Evolutionary conservation across 805 yeast species (phyloP).

Genomic region (Pichia ethanolica): DNA sequence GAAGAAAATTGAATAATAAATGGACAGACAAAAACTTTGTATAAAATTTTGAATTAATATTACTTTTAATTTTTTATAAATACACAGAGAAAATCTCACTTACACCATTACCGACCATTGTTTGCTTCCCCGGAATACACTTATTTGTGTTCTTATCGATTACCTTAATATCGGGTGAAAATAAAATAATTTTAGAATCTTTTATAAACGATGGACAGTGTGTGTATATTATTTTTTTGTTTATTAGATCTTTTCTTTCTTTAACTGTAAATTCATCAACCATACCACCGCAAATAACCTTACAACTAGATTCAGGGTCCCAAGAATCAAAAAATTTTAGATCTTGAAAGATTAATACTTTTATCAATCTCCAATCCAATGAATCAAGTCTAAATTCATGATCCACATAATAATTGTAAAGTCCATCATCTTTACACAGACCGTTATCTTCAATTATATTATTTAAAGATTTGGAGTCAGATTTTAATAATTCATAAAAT

Average conservation of each 20-base stretch:
- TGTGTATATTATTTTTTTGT: not conserved
- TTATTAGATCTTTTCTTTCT: not conserved
- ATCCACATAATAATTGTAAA: not conserved
- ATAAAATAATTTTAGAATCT: conserved; percentile 7
- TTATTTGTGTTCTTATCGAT: conserved; percentile 6
- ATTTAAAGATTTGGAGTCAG: too few species aligned
- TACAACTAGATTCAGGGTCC: not conserved
- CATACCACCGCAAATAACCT: conserved; percentile 3
- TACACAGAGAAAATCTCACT: conserved; percentile 8
- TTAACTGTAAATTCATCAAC: not conserved
- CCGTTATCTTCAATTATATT: not conserved
- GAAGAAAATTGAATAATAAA: not conserved
- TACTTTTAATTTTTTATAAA: not conserved
- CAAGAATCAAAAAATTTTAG: conserved; percentile 5
- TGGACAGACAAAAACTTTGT: too few species aligned
- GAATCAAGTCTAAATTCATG: not conserved
- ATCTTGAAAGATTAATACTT: not conserved
- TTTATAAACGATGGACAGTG: conserved; percentile 1
- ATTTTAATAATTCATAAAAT: not conserved
- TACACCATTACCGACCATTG: conserved; percentile 9
- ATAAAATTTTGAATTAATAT: too few species aligned
- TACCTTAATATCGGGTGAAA: conserved; percentile 9
- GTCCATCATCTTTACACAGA: too few species aligned
- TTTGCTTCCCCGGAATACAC: not conserved
- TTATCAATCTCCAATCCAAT: not conserved